These are phyloP conservation scores for Epithemia pelagica DNA, from an alignment of 108 stramenopile species.

Conservation along the genomic window DNA sequence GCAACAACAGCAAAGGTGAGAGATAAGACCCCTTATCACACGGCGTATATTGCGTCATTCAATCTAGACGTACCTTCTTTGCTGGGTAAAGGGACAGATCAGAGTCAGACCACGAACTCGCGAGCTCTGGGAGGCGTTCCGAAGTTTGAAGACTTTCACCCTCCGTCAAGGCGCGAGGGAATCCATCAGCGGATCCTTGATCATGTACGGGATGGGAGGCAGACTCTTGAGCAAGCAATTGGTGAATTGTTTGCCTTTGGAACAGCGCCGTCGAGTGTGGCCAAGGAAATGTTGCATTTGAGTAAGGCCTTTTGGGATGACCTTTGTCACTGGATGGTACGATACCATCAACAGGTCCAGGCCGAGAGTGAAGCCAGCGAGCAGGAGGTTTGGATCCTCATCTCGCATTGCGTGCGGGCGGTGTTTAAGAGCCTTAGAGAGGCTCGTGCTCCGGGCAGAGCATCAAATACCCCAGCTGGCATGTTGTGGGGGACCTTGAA, in stretches of 20 bases:
- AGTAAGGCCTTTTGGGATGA: neutral
- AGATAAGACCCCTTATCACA: neutral
- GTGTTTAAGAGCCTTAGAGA: neutral
- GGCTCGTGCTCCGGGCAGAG: too few relatives aligned
- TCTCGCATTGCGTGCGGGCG: neutral
- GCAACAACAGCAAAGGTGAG: neutral
- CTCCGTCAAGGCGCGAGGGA: neutral
- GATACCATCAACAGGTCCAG: neutral
- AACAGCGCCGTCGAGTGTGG: neutral
- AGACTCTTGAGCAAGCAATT: neutral
- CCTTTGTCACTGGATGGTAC: neutral
- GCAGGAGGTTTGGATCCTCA: neutral
- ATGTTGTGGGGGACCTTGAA: neutral
- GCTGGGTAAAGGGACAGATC: neutral
- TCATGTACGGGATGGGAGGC: neutral
- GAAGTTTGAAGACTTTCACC: neutral
- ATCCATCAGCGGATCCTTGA: neutral
- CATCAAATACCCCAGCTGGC: neutral
- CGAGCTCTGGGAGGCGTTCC: neutral
- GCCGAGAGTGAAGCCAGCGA: neutral
- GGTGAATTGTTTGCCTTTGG: neutral
- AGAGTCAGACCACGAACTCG: neutral
- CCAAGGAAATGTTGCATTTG: neutral
- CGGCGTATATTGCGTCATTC: neutral
- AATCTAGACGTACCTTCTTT: neutral